Evolutionary conservation across 805 yeast species (phyloP), one percentile per base, ranked within the genome.

Genomic region (Candida nitratophila): DNA sequence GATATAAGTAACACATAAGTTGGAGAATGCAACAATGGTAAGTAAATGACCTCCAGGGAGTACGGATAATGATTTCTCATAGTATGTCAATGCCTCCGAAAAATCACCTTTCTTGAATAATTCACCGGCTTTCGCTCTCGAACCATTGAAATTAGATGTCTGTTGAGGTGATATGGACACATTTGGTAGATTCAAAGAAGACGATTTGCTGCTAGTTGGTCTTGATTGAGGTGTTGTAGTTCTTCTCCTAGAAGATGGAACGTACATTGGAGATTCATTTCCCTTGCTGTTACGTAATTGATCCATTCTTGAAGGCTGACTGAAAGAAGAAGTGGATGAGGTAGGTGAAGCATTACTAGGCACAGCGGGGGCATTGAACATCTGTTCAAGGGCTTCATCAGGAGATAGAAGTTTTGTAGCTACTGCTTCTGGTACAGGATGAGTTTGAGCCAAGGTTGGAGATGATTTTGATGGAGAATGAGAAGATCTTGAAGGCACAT

Each of bases 41-140:
- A 81, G 69, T 27, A 81, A 73, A 60, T 91, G 96, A 10, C 67
- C 66, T 1, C 56, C 51, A 0, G 96, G 95, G 2, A 89, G 65
- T 3, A 77, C 55, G 14, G 53, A 46, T 24, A 72, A 53, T 40
- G 78, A 57, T 35, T 73, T 66, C 29, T 76, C 70, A 57, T 86
- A 93, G 43, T 71, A 70, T 26, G 66, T 72, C 14, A 77, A 66
- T 0, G 99, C 90, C 4, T 66, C 57, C 4, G 79, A 60, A 59
- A 83, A 93, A 59, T 93, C 91, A 17, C 99, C 99, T n/a, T 78
- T 73, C 44, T 77, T 76, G 66, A 81, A 93, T 1, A 79, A 71
- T 16, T 71, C 71, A 7, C 77, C 66, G 6, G 89, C 99, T 22
- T 70, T 70, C 8, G 61, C 63, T 47, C 79, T 77, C 26, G 70